Evolutionary conservation across 2,329 filamentous ascomycete genomes (phyloP).

Genomic region (Epichloe amarillans): DNA sequence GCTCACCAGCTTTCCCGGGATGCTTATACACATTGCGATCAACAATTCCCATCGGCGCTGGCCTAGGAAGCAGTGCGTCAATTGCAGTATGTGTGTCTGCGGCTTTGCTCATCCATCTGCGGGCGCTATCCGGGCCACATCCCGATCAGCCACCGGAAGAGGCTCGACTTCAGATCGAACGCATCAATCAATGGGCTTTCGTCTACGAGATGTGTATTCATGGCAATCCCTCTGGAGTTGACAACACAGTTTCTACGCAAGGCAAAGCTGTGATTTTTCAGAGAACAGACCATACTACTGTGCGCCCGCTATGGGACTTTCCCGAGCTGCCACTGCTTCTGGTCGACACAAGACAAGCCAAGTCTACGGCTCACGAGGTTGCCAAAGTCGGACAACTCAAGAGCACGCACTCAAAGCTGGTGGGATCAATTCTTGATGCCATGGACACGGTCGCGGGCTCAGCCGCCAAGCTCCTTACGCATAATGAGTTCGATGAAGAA

Average conservation of each 20-base stretch:
- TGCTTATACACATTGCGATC: slow-evolving; percentile 85
- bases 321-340: slow-evolving; percentile 83
- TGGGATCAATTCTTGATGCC: slow-evolving; percentile 68
- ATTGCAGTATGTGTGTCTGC: slow-evolving; percentile 80
- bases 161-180: slow-evolving; percentile 78
- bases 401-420: slow-evolving; percentile 59
- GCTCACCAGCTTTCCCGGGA: slow-evolving; percentile 62
- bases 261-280: slow-evolving; percentile 92
- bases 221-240: slow-evolving; percentile 88
- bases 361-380: slow-evolving; percentile 76
- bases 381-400: slow-evolving; percentile 69
- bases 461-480: slow-evolving; percentile 39
- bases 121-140: slow-evolving; percentile 79
- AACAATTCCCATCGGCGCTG: slow-evolving; percentile 84
- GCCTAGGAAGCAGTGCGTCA: slow-evolving; percentile 86
- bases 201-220: slow-evolving; percentile 96
- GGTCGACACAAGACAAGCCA: slow-evolving; percentile 77
- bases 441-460: slow-evolving; percentile 61
- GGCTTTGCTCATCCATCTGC: slow-evolving; percentile 75
- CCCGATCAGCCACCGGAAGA: slow-evolving; percentile 81
- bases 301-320: slow-evolving; percentile 71
- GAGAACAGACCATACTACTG: slow-evolving; percentile 59
- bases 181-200: slow-evolving; percentile 96
- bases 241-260: slow-evolving; percentile 89
- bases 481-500: slow-evolving; percentile 54